These are phyloP conservation scores for Thuja plicata DNA, from an alignment of 83 land plant species.

Conservation along the genomic window DNA sequence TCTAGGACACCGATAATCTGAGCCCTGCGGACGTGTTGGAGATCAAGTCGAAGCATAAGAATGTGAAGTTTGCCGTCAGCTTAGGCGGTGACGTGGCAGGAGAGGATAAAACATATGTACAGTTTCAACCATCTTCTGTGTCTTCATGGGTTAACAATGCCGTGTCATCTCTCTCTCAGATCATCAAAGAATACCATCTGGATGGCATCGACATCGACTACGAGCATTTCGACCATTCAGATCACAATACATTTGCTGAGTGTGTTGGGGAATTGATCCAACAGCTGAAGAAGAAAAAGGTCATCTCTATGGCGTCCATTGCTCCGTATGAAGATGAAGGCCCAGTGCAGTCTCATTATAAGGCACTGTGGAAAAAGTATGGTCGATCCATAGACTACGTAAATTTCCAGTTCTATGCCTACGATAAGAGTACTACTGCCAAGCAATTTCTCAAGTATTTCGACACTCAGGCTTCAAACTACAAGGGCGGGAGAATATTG, in stretches of 20 bases:
- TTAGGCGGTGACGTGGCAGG: no score
- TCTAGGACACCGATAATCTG: no score
- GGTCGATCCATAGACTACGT: constrained; percentile 44
- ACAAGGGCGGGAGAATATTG: constrained; percentile 42
- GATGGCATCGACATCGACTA: constrained; percentile 55
- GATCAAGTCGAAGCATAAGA: no score
- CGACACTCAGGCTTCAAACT: constrained; percentile 24
- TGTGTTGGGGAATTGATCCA: constrained; percentile 48
- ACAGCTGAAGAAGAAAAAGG: constrained; percentile 32
- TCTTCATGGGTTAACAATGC: constrained; percentile 38
- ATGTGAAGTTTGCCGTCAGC: no score
- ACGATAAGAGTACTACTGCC: constrained; percentile 28
- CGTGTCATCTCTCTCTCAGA: constrained; percentile 25
- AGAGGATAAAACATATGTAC: neutral
- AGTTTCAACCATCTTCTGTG: constrained; percentile 19
- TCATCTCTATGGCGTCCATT: constrained; percentile 59
- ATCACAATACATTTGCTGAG: constrained; percentile 32
- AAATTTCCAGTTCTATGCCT: constrained; percentile 65
- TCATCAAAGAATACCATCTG: constrained; percentile 28
- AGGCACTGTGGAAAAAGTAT: constrained; percentile 40
- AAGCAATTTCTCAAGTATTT: constrained; percentile 35
- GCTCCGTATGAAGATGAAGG: constrained; percentile 50
- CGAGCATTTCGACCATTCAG: constrained; percentile 31
- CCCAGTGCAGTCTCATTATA: neutral
- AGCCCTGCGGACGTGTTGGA: no score